Evolutionary conservation across 768 basidiomycete species (phyloP), one percentile per base, ranked within the genome.

Genomic region (Leucocoprinus birnbaumii): DNA sequence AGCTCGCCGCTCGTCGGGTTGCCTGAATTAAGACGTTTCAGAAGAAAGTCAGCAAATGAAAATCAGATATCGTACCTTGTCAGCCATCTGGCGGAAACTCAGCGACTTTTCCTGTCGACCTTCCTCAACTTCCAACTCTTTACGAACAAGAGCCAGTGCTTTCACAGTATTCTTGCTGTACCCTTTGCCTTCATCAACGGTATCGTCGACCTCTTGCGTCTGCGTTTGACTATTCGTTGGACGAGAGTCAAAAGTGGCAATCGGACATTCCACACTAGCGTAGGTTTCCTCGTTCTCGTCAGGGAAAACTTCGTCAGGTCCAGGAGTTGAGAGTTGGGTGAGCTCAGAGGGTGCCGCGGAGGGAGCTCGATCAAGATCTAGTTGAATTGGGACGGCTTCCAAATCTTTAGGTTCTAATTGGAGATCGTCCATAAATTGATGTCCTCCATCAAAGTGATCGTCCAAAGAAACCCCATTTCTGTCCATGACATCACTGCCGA

Each of bases 131-230:
- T 83, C 78, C 49, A 95, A 71, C 63, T 92, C 89, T 59, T 77
- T 78, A 57, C 89, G 80, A 49, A 96, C 76, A 61, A 96, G 73
- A 22, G 80, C 75, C 35, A 95, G 71, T 1, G 94, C 94, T 65
- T 89, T 91, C 51, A 90, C 77, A 0, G 94, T 97, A 64, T 95
- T 95, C 73, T 84, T 87, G 72, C 91, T 93, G 68, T 89, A 94
- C 0, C 87, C 88, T 61, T 85, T 86, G 31, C 66, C 61, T 43
- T 77, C 73, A 35, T 56, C 59, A 38, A 61, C 45, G 1, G 63
- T 61, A 41, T 65, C 59, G 13, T 65, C 65, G 5, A 44, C 51
- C 3, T 71, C 65, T 72, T 42, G 68, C 64, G 56, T 80, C 75
- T 54, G 76, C 64, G 56, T 70, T 70, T 63, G 60, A 9, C 21